Percentiles rank a stretch among this genome's conserved stretches.
phyloP scores from a whole-genome alignment of 129 eudicot species.

The Saussurea involucrata region DNA sequence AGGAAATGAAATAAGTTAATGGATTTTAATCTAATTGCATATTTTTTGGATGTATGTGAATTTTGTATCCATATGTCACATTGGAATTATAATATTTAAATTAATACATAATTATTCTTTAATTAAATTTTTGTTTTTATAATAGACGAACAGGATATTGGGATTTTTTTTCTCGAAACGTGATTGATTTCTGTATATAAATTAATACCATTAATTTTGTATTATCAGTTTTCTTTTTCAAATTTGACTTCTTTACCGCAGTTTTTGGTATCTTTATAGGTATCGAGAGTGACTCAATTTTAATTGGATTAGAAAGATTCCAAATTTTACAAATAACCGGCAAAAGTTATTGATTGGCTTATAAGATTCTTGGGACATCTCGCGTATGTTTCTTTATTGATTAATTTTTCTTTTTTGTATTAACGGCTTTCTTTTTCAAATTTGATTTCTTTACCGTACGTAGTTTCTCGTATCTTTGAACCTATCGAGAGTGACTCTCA shows the following conservation, averaged over 20 bases:
- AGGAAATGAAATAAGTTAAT: neutral
- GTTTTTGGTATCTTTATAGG: no score
- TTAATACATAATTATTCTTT: neutral
- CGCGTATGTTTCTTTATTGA: neutral
- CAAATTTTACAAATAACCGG: neutral
- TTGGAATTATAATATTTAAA: neutral
- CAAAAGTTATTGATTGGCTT: neutral
- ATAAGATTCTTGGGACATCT: slow-evolving; percentile 16
- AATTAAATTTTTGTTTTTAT: neutral
- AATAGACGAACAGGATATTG: neutral
- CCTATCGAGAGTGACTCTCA: neutral
- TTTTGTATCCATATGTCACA: neutral
- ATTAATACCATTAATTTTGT: no score
- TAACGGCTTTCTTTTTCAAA: no score
- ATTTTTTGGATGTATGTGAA: neutral
- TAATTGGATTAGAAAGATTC: neutral
- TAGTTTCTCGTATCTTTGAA: neutral
- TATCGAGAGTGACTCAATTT: no score
- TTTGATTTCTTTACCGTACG: no score
- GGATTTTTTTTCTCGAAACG: neutral
- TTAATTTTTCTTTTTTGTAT: no score
- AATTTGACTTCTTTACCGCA: neutral
- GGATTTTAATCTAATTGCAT: neutral
- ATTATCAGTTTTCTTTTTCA: neutral
- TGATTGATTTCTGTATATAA: neutral